Evolutionary conservation across 106 monocot species (phyloP).

Genomic region (Chionographis japonica): DNA sequence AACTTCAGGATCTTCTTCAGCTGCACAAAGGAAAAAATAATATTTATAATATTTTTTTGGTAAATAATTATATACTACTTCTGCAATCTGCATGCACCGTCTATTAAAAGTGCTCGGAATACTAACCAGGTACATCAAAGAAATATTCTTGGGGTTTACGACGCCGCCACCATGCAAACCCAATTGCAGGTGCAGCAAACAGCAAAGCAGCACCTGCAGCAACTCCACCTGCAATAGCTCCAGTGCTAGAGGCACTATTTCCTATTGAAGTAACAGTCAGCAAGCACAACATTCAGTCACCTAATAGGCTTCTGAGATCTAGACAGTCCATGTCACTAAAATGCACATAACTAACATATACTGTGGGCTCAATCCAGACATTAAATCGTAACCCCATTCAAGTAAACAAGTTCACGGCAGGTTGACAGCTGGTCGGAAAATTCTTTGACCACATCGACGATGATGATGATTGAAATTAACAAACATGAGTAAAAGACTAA

Average conservation of each 20-base stretch:
- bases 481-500: no score
- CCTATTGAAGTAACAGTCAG: conserved; percentile 19
- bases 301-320: no score
- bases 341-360: no score
- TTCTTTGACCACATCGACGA: no score
- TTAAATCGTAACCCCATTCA: no score
- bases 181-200: conserved; percentile 82
- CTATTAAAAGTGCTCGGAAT: not conserved
- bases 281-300: not conserved
- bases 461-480: no score
- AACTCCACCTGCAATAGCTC: conserved; percentile 90
- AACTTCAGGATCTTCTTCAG: conserved; percentile 95
- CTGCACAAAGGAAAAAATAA: conserved; percentile 29
- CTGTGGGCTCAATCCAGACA: no score
- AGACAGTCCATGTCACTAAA: no score
- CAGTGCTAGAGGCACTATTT: conserved; percentile 59
- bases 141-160: conserved; percentile 84
- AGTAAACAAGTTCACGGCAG: no score
- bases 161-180: conserved; percentile 85
- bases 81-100: not conserved
- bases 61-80: not conserved
- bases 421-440: no score
- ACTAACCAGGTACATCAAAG: conserved; percentile 95
- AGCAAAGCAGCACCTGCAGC: conserved; percentile 89
- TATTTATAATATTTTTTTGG: not conserved